phyloP scores from a whole-genome alignment of 2,329 filamentous ascomycete genomes.

The Pseudohalonectria lignicola region DNA sequence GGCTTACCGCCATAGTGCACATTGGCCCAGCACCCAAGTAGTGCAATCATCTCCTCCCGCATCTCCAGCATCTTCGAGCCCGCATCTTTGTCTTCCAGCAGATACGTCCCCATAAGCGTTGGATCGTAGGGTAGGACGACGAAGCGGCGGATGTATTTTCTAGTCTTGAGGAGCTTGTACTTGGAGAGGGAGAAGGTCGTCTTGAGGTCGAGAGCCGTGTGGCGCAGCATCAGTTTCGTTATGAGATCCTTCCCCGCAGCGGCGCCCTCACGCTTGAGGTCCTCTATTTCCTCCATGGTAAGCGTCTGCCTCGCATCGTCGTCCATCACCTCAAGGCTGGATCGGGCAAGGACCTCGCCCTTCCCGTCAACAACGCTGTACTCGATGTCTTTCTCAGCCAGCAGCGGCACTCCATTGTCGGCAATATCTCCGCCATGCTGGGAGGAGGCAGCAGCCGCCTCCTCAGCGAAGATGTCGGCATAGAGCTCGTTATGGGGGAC shows the following conservation, averaged over 20 bases:
- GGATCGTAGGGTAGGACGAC: constrained; percentile 77
- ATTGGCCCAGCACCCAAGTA: constrained; percentile 84
- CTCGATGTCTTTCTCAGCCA: constrained; percentile 30
- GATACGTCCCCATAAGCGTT: constrained; percentile 61
- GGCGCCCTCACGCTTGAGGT: constrained; percentile 60
- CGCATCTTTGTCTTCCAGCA: constrained; percentile 71
- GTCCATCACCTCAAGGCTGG: constrained; percentile 49
- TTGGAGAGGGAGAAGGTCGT: constrained; percentile 89
- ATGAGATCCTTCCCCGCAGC: constrained; percentile 83
- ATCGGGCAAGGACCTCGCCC: constrained; percentile 39
- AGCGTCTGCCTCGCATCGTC: constrained; percentile 63
- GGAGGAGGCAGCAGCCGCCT: constrained; percentile 14
- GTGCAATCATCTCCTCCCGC: constrained; percentile 68
- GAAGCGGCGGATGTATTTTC: constrained; percentile 86
- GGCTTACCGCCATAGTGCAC: constrained; percentile 56
- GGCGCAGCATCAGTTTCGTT: constrained; percentile 81
- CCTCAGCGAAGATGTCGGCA: constrained; percentile 56
- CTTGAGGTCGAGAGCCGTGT: constrained; percentile 86
- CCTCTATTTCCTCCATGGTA: constrained; percentile 64
- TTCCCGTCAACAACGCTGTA: constrained; percentile 33
- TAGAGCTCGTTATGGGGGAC: constrained; percentile 76
- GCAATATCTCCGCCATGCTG: constrained; percentile 23
- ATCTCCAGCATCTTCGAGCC: constrained; percentile 68
- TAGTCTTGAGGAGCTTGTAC: constrained; percentile 88
- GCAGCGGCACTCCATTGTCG: constrained; percentile 32